Percentiles rank a stretch among this genome's conserved stretches.
Conservation (phyloP, 176 grass and related monocot genomes). For the Pontederia crassipes region DNA sequence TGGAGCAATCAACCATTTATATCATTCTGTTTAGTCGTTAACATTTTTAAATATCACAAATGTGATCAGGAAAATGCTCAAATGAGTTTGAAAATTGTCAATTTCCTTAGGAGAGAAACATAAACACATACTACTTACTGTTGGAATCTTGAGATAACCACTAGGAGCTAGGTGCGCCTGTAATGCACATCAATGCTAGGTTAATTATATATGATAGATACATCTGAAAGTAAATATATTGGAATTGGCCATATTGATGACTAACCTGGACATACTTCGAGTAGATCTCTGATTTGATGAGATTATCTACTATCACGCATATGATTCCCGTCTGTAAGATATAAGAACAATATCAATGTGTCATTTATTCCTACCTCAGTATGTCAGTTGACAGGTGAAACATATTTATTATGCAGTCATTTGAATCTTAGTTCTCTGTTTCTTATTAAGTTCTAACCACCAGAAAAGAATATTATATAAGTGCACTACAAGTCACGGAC, state of each 20-base stretch:
- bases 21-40: too few species aligned
- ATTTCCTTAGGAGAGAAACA: background rate
- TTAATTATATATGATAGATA: conserved; percentile 4
- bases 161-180: conserved; percentile 92
- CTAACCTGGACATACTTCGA: conserved; percentile 81
- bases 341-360: background rate
- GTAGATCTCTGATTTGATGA: conserved; percentile 82
- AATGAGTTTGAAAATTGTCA: background rate
- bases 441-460: background rate
- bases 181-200: conserved; percentile 24
- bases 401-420: background rate
- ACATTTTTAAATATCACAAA: background rate
- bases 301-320: conserved; percentile 60
- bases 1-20: too few species aligned
- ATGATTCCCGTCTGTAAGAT: conserved; percentile 28
- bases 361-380: background rate
- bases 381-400: background rate
- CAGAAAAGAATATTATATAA: background rate
- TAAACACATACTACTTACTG: conserved; percentile 43
- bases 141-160: conserved; percentile 90
- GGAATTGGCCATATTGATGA: conserved; percentile 4
- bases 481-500: too few species aligned
- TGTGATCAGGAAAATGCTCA: background rate
- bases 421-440: too few species aligned
- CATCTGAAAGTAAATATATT: background rate